Evolutionary conservation across 306 rosid species (phyloP), one percentile per base, ranked within the genome.

Genomic region (Ceratonia siliqua): DNA sequence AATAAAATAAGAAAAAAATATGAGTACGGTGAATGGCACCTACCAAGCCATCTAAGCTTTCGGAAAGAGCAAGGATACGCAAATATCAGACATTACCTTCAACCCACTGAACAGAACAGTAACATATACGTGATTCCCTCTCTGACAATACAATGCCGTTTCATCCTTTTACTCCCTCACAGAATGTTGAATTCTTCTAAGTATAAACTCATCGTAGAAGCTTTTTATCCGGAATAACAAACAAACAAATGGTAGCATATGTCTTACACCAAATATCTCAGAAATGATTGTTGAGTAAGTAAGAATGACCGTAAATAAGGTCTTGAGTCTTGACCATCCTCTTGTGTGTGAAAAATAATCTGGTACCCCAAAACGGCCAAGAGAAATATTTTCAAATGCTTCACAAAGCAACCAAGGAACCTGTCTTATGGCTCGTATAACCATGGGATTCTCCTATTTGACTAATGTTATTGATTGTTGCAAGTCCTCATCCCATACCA

Each of bases 381-480:
- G 82, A 77, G 85, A 92, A 49, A 82, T 92, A 93, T n/a, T n/a
- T n/a, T n/a, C 97, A 89, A 64, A 89, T 87, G 78, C 91, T 89
- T 93, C 91, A 92, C 18, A 92, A 54, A 33, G 96, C 87, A 48
- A 89, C 96, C 32, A 89, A 80, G 8, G 86, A 81, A 3, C 76
- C 58, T 9, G 83, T 83, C 78, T 86, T 88, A 3, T 57, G 28
- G 28, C 76, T 74, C 6, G 79, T 68, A 74, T 89, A 92, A 42
- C 90, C 87, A 55, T 89, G 96, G 14, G 97, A 92, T 56, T 78
- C 73, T 9, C 97, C 96, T 30, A 88, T 68, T 69, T 89, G 93
- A 52, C 87, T 78, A 68, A 89, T 75, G 81, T 92, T 89, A 73
- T 89, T 92, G 38, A 89, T 83, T 17, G 92, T 85, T 18, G 93